phyloP scores from a whole-genome alignment of 441 rosid genomes.

The Hura crepitans region DNA sequence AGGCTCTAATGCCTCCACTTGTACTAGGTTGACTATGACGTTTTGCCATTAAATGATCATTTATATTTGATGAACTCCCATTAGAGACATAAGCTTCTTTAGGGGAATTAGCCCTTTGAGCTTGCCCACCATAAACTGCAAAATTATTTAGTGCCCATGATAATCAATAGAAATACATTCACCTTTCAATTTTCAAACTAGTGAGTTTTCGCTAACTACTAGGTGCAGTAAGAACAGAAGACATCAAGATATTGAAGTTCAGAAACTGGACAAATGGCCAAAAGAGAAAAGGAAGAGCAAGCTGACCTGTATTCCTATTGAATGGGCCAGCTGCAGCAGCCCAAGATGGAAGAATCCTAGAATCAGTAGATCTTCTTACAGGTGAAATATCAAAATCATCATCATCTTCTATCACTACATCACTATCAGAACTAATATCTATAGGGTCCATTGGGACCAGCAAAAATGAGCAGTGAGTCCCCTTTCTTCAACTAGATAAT shows the following conservation, averaged over 20 bases:
- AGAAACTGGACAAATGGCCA: not conserved
- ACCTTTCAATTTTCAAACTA: not conserved
- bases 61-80: constrained; percentile 38
- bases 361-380: constrained; percentile 15
- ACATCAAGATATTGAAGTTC: not conserved
- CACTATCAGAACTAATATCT: constrained; percentile 66
- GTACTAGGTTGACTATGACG: constrained; percentile 25
- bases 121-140: constrained; percentile 41
- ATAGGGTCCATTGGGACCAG: constrained; percentile 45
- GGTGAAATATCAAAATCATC: constrained; percentile 23
- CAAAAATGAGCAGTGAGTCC: constrained; percentile 19
- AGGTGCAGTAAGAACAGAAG: not conserved
- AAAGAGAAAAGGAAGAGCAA: constrained; percentile 3
- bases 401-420: constrained; percentile 33
- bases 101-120: constrained; percentile 27
- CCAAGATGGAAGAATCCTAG: constrained; percentile 54
- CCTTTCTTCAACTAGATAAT: constrained; percentile 24
- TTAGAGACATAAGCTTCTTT: constrained; percentile 30
- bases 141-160: constrained; percentile 19
- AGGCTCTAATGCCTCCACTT: constrained; percentile 26
- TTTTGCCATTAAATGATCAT: constrained; percentile 20
- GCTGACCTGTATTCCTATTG: constrained; percentile 31
- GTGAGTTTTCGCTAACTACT: not conserved
- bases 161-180: constrained; percentile 1
- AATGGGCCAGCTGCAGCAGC: constrained; percentile 21